Evolutionary conservation across 768 basidiomycete genomes (phyloP).

Genomic region (Leccinellum albellum): DNA sequence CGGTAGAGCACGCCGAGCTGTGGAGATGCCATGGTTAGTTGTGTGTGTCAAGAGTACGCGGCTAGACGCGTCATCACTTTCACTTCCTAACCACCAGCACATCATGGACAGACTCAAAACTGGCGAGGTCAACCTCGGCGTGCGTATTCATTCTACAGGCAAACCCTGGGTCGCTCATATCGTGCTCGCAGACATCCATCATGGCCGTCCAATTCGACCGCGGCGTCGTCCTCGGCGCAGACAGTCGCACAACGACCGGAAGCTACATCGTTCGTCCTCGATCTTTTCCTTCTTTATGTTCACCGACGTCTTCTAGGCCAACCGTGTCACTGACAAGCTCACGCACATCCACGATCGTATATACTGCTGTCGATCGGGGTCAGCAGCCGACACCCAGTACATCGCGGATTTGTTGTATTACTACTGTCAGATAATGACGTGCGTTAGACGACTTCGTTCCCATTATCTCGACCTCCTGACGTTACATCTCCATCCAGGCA

Average conservation of each 20-base stretch:
- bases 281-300: neutral
- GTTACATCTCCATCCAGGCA: slow-evolving; percentile 37
- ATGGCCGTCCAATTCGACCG: slow-evolving; percentile 97
- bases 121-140: slow-evolving; percentile 96
- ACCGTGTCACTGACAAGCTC: slow-evolving; percentile 98
- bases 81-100: slow-evolving; percentile 24
- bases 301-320: slow-evolving; percentile 56
- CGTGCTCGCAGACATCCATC: slow-evolving; percentile 79
- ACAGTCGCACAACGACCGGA: slow-evolving; percentile 95
- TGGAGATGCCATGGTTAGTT: slow-evolving; percentile 40
- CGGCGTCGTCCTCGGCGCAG: slow-evolving; percentile 95
- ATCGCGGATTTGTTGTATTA: slow-evolving; percentile 90
- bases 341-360: slow-evolving; percentile 96
- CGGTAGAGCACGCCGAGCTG: slow-evolving; percentile 61
- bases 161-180: neutral
- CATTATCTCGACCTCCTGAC: neutral
- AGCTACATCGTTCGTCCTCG: slow-evolving; percentile 76
- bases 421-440: slow-evolving; percentile 74
- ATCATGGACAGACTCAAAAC: slow-evolving; percentile 82
- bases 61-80: slow-evolving; percentile 48
- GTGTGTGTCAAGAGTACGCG: neutral
- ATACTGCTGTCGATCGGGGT: slow-evolving; percentile 98
- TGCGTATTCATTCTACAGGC: slow-evolving; percentile 39
- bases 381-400: slow-evolving; percentile 96
- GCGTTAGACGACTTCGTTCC: slow-evolving; percentile 23